Conservation (phyloP, 139 green algal genomes). For the Coelastrella sp. region DNA sequence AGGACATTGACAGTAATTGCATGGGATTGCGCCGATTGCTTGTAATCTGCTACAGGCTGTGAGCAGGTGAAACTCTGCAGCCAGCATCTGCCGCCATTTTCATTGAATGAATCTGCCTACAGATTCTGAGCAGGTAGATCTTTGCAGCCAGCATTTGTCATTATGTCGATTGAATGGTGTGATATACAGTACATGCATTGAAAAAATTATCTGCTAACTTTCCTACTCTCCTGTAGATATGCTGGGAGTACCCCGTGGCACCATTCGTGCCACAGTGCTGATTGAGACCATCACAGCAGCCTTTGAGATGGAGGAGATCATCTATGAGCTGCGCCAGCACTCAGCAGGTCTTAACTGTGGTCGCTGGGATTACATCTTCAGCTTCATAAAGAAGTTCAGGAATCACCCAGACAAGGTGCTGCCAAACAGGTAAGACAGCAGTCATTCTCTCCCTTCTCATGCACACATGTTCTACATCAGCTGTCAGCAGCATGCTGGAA, state of each 20-base stretch:
- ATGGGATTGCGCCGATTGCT: no score
- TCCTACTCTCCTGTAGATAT: conserved; percentile 49
- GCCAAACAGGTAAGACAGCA: conserved; percentile 77
- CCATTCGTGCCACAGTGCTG: conserved; percentile 86
- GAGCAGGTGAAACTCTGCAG: no score
- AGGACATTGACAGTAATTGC: no score
- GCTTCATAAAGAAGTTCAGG: conserved; percentile 90
- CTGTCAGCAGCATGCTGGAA: no score
- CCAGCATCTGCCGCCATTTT: no score
- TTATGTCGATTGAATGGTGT: not conserved
- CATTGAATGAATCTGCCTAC: no score
- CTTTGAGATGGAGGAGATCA: conserved; percentile 96
- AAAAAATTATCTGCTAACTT: no score
- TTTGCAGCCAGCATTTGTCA: no score
- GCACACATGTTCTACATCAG: no score
- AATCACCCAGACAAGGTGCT: conserved; percentile 81
- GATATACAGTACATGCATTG: not conserved
- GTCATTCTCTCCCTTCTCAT: no score
- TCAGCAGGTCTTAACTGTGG: conserved; percentile 88
- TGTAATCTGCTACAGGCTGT: no score
- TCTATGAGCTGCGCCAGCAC: conserved; percentile 91
- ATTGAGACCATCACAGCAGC: conserved; percentile 92
- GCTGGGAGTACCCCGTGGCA: conserved; percentile 76
- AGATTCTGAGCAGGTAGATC: no score
- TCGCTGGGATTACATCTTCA: conserved; percentile 95